A percentile compares a stretch with the other conserved stretches of the same genome.
Conservation (phyloP, 225 moss, liverwort and hornwort genomes). For the Takakia lepidozioides region DNA sequence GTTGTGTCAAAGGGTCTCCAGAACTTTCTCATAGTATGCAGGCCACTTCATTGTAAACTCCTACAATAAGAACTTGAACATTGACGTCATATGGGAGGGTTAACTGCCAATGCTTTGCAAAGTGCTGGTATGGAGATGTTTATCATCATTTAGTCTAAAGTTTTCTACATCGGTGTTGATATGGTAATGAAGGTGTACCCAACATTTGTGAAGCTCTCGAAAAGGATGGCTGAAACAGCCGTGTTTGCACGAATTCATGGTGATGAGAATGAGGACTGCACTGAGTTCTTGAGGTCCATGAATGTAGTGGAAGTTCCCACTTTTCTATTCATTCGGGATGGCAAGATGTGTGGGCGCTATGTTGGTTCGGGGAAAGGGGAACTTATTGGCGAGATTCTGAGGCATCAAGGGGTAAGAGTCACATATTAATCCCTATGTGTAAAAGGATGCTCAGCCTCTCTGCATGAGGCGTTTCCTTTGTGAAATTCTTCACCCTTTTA, state of each 20-base stretch:
- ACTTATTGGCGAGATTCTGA: constrained; percentile 87
- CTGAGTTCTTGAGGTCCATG: constrained; percentile 55
- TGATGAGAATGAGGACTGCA: constrained; percentile 81
- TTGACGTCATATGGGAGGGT: no score
- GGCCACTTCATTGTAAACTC: not conserved
- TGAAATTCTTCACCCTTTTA: no score
- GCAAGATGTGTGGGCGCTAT: constrained; percentile 84
- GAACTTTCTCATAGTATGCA: no score
- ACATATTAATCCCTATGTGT: constrained; percentile 49
- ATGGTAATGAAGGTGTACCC: constrained; percentile 67
- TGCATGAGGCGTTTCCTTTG: no score
- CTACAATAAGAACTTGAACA: no score
- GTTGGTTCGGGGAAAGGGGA: constrained; percentile 95
- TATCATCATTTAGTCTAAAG: no score
- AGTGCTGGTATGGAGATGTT: no score
- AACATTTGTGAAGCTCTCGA: constrained; percentile 72
- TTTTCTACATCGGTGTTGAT: no score
- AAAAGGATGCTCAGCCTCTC: no score
- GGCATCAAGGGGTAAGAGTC: constrained; percentile 75
- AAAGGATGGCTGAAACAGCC: constrained; percentile 63
- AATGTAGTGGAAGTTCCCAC: constrained; percentile 89
- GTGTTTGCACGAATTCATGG: constrained; percentile 94
- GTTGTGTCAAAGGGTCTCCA: no score
- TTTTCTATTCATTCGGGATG: constrained; percentile 75
- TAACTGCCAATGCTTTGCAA: no score